A percentile compares a stretch with the other conserved stretches of the same genome.
Conservation (phyloP, 2,329 filamentous ascomycete species). For the Stagonosporopsis vannaccii region DNA sequence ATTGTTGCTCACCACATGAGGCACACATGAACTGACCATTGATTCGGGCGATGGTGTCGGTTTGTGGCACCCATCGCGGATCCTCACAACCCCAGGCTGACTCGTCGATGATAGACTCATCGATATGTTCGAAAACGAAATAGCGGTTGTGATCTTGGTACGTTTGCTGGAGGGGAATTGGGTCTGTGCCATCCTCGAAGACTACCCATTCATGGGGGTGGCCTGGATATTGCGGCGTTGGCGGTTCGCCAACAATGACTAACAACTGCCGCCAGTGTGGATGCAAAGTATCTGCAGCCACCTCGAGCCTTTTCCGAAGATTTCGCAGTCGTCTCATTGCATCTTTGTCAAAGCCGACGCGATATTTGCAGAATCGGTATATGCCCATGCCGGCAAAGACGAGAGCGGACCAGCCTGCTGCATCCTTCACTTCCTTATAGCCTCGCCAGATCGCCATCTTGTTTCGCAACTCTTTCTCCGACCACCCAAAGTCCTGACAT, state of each 20-base stretch:
- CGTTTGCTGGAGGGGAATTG: constrained; percentile 55
- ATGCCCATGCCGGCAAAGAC: constrained; percentile 66
- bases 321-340: constrained; percentile 58
- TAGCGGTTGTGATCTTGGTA: constrained; percentile 57
- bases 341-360: constrained; percentile 60
- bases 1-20: constrained; percentile 58
- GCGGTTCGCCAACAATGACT: constrained; percentile 55
- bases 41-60: constrained; percentile 34
- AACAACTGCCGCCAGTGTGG: constrained; percentile 61
- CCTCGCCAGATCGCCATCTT: constrained; percentile 63
- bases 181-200: constrained; percentile 52
- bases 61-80: constrained; percentile 53
- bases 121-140: constrained; percentile 59
- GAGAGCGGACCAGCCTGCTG: constrained; percentile 63
- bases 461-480: constrained; percentile 65
- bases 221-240: constrained; percentile 53
- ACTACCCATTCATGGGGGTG: constrained; percentile 64
- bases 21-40: constrained; percentile 52
- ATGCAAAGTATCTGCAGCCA: constrained; percentile 62
- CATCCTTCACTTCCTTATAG: constrained; percentile 66
- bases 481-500: constrained; percentile 62
- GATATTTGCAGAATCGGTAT: constrained; percentile 68
- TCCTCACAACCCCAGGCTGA: constrained; percentile 59
- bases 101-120: constrained; percentile 59
- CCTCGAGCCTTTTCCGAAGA: constrained; percentile 58